These are phyloP conservation scores for Cucumis cinereus DNA, from an alignment of 306 rosid genomes.

Conservation along the genomic window DNA sequence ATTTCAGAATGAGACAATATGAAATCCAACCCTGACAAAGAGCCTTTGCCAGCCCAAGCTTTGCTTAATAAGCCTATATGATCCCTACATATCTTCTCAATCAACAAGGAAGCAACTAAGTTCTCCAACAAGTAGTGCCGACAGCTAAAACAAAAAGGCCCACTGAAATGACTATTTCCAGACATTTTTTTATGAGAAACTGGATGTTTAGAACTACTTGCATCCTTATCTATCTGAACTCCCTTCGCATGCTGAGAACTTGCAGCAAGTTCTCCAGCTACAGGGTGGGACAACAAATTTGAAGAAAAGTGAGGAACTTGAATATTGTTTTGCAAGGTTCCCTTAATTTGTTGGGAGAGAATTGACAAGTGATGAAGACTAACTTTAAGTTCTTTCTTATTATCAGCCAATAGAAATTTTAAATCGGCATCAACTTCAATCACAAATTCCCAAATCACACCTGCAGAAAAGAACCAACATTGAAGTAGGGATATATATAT, in stretches of 20 bases:
- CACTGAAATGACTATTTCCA: conserved; percentile 11
- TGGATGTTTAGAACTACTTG: conserved; percentile 40
- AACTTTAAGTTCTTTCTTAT: conserved; percentile 28
- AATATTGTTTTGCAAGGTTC: conserved; percentile 20
- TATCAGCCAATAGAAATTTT: conserved; percentile 32
- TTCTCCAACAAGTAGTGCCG: conserved; percentile 44
- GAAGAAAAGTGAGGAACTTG: conserved; percentile 57
- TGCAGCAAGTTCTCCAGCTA: conserved; percentile 27
- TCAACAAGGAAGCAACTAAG: conserved; percentile 38
- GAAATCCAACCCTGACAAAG: conserved; percentile 48
- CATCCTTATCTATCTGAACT: conserved; percentile 27
- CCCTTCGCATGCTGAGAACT: conserved; percentile 24
- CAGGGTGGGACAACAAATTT: conserved; percentile 19
- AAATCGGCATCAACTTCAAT: conserved; percentile 45
- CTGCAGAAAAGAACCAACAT: conserved; percentile 32
- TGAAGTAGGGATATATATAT: background rate
- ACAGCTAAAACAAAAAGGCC: conserved; percentile 20
- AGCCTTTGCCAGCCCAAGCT: conserved; percentile 57
- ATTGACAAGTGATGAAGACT: conserved; percentile 54
- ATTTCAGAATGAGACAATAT: conserved; percentile 61
- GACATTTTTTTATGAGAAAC: conserved; percentile 11
- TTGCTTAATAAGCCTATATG: conserved; percentile 16
- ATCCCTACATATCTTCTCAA: conserved; percentile 33
- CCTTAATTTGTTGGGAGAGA: conserved; percentile 40
- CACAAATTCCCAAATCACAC: conserved; percentile 49